Percentiles rank a stretch among this genome's conserved stretches.
Evolutionary conservation across 2,329 filamentous ascomycete species (phyloP).

Genomic region (Pseudocercospora fuligena): DNA sequence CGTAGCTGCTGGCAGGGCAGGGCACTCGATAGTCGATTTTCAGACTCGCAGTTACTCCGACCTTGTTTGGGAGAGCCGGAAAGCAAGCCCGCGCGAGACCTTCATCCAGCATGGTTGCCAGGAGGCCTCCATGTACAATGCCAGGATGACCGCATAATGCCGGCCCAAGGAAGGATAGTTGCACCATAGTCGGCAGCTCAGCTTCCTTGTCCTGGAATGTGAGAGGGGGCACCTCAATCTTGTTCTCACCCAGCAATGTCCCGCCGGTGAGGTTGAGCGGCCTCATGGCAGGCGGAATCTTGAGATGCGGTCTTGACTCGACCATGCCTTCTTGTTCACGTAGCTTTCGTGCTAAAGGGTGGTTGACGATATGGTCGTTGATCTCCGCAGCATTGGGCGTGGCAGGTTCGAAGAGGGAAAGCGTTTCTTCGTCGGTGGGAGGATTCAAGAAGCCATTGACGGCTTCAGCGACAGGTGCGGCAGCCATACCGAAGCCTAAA

Average conservation of each 20-base stretch:
- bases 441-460: constrained; percentile 58
- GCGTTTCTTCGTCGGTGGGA: constrained; percentile 73
- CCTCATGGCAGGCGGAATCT: constrained; percentile 74
- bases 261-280: constrained; percentile 80
- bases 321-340: constrained; percentile 68
- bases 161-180: constrained; percentile 75
- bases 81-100: constrained; percentile 88
- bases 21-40: constrained; percentile 82
- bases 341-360: constrained; percentile 73
- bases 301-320: constrained; percentile 84
- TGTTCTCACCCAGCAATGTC: constrained; percentile 73
- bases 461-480: constrained; percentile 57
- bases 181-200: constrained; percentile 62
- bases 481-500: constrained; percentile 62
- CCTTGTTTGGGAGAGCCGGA: constrained; percentile 80
- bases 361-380: constrained; percentile 74
- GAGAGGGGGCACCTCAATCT: constrained; percentile 79
- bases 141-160: constrained; percentile 88
- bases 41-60: constrained; percentile 84
- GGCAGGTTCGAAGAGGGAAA: constrained; percentile 65
- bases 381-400: constrained; percentile 61
- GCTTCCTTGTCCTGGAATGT: constrained; percentile 70
- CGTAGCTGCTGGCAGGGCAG: constrained; percentile 72
- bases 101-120: constrained; percentile 93
- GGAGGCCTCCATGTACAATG: constrained; percentile 85